Evolutionary conservation across 129 eudicot genomes (phyloP).

Genomic region (Centella asiatica): DNA sequence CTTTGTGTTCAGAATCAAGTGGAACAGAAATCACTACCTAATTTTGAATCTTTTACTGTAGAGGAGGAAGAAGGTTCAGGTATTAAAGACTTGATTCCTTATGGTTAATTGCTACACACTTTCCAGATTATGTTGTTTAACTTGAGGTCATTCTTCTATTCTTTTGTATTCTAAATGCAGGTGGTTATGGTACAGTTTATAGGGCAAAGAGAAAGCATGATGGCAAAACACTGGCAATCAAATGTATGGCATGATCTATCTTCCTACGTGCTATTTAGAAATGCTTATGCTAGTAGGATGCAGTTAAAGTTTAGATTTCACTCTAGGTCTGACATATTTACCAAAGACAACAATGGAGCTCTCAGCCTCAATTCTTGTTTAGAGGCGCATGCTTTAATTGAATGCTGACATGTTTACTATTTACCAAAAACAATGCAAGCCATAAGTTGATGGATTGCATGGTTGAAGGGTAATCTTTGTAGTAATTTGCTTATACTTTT

Average conservation of each 20-base stretch:
- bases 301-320: too few species aligned
- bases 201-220: slow-evolving; percentile 76
- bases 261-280: background rate
- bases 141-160: background rate
- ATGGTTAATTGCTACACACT: background rate
- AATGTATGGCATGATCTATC: slow-evolving; percentile 41
- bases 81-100: slow-evolving; percentile 17
- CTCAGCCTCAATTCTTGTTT: too few species aligned
- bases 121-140: background rate
- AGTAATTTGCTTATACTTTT: background rate
- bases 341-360: too few species aligned
- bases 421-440: too few species aligned
- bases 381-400: too few species aligned
- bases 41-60: slow-evolving; percentile 57
- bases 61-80: slow-evolving; percentile 99
- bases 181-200: slow-evolving; percentile 99
- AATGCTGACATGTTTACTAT: too few species aligned
- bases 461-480: background rate
- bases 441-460: background rate
- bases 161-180: slow-evolving; percentile 29
- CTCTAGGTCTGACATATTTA: too few species aligned
- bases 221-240: slow-evolving; percentile 81
- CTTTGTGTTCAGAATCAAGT: slow-evolving; percentile 43
- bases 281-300: slow-evolving; percentile 3
- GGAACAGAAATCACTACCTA: slow-evolving; percentile 46